Conservation (phyloP, 768 basidiomycete species). For the Cystoderma amianthinum region DNA sequence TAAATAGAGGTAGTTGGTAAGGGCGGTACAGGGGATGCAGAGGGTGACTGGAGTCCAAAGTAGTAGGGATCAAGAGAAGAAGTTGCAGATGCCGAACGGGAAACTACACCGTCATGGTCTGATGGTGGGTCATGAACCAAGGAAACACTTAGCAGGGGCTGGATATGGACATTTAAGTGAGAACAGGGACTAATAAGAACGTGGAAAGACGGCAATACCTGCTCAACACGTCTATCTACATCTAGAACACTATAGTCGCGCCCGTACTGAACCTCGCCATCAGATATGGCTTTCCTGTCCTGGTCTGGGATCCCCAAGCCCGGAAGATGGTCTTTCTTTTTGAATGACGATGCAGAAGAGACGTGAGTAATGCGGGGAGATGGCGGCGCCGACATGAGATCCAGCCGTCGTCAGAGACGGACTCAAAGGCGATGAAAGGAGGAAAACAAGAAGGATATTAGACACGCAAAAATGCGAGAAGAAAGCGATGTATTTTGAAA, state of each 20-base stretch:
- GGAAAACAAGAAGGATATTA: not conserved
- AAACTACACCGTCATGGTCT: constrained; percentile 40
- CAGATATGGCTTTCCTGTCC: not conserved
- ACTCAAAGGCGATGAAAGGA: too few relatives aligned
- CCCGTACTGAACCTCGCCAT: not conserved
- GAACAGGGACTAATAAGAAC: too few relatives aligned
- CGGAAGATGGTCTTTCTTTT: not conserved
- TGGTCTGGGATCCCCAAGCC: not conserved
- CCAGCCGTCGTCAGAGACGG: too few relatives aligned
- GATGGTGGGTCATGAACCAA: constrained; percentile 26
- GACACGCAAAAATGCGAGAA: not conserved
- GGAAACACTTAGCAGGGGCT: constrained; percentile 44
- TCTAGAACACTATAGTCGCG: not conserved
- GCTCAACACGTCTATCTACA: not conserved
- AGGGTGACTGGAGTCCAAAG: constrained; percentile 65
- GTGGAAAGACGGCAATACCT: too few relatives aligned
- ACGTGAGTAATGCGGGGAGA: not conserved
- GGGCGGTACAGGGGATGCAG: constrained; percentile 57
- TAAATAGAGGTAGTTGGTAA: constrained; percentile 32
- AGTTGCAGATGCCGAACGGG: constrained; percentile 68
- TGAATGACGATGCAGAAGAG: not conserved
- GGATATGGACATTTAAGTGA: too few relatives aligned
- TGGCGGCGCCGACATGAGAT: not conserved
- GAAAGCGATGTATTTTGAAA: not conserved
- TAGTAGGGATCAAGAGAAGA: constrained; percentile 89